phyloP scores from a whole-genome alignment of 2,329 filamentous ascomycete species.

The Aspergillus sp. region DNA sequence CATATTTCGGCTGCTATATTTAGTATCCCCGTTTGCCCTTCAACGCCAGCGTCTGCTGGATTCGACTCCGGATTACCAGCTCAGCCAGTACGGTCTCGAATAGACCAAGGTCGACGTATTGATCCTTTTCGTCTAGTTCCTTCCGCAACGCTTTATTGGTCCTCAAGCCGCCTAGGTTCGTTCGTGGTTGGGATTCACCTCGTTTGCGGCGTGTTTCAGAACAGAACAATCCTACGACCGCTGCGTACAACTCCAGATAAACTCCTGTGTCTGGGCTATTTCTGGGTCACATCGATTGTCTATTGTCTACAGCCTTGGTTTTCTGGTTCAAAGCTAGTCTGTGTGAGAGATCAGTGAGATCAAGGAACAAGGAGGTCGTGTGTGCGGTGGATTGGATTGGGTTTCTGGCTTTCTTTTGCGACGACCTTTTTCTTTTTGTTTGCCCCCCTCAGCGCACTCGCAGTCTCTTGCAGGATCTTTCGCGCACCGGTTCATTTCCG shows the following conservation, averaged over 20 bases:
- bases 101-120: no score
- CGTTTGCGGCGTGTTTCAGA: not conserved
- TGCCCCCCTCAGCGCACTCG: not conserved
- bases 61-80: no score
- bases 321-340: no score
- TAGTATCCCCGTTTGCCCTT: conserved; percentile 17
- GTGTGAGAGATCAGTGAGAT: no score
- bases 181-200: not conserved
- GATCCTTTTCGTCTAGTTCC: not conserved
- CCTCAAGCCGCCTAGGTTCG: not conserved
- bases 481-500: not conserved
- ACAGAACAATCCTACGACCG: not conserved
- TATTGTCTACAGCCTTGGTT: no score
- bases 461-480: not conserved
- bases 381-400: not conserved
- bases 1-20: conserved; percentile 26
- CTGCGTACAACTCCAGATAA: not conserved
- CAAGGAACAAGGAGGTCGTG: not conserved
- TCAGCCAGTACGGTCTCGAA: no score
- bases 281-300: not conserved
- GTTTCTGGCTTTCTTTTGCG: not conserved
- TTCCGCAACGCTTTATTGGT: not conserved
- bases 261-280: not conserved
- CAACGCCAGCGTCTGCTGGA: not conserved
- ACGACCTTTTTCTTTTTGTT: not conserved